Evolutionary conservation across 257 asterid genomes (phyloP).

Genomic region (Henckelia pumila): DNA sequence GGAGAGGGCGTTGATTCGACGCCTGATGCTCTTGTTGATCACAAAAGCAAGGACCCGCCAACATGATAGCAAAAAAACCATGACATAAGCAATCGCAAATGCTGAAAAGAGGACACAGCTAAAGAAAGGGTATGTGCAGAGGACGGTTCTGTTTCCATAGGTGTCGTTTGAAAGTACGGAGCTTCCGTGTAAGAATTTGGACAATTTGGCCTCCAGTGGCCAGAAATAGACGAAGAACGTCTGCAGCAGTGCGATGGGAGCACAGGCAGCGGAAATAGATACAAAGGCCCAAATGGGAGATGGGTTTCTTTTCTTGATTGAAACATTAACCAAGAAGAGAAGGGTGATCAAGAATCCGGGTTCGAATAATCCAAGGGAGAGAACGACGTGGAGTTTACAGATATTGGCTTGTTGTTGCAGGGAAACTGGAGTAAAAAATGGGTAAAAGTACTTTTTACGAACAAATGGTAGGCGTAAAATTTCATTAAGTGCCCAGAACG

Average conservation of each 20-base stretch:
- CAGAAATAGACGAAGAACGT: slow-evolving; percentile 38
- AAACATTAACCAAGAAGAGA: slow-evolving; percentile 56
- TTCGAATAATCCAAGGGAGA: slow-evolving; percentile 63
- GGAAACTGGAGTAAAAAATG: slow-evolving; percentile 34
- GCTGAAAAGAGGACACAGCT: slow-evolving; percentile 51
- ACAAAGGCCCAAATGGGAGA: slow-evolving; percentile 38
- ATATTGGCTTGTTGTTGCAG: slow-evolving; percentile 42
- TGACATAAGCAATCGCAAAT: slow-evolving; percentile 44
- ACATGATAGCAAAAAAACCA: slow-evolving; percentile 56
- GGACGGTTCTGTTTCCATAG: slow-evolving; percentile 31
- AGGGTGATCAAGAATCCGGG: slow-evolving; percentile 70
- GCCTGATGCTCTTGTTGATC: slow-evolving; percentile 62
- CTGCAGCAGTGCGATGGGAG: slow-evolving; percentile 45
- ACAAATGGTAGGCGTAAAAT: slow-evolving; percentile 46
- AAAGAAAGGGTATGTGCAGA: slow-evolving; percentile 69
- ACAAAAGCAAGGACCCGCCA: slow-evolving; percentile 62
- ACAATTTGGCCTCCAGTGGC: slow-evolving; percentile 40
- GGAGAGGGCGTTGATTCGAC: slow-evolving; percentile 50
- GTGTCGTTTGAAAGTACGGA: slow-evolving; percentile 31
- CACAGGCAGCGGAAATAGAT: slow-evolving; percentile 34
- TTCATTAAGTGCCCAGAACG: slow-evolving; percentile 53
- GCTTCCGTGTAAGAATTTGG: slow-evolving; percentile 49
- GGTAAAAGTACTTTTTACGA: slow-evolving; percentile 31
- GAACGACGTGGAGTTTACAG: slow-evolving; percentile 63
- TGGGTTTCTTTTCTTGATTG: slow-evolving; percentile 43